Percentiles rank a stretch among this genome's conserved stretches.
These are phyloP conservation scores for Lentinula sp. DNA, from an alignment of 768 basidiomycete species.

Conservation along the genomic window DNA sequence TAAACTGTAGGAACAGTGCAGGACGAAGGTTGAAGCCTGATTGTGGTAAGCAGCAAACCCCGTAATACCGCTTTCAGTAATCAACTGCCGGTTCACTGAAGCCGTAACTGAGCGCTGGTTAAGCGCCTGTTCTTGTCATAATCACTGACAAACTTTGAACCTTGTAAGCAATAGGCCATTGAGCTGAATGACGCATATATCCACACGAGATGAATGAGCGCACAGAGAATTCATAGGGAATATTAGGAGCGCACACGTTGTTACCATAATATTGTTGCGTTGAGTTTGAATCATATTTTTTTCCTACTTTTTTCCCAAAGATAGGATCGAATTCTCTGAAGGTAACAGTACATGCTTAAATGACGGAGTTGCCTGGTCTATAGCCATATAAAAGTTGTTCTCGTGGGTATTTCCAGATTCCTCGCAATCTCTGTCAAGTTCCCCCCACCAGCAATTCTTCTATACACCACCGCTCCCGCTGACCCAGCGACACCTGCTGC, in stretches of 20 bases:
- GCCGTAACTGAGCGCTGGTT: neutral
- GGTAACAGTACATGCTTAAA: too few relatives aligned
- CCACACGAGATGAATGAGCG: too few relatives aligned
- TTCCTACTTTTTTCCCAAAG: too few relatives aligned
- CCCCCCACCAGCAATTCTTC: constrained; percentile 43
- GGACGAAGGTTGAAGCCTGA: neutral
- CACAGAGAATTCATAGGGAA: too few relatives aligned
- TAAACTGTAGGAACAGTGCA: neutral
- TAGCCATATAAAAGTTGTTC: constrained; percentile 49
- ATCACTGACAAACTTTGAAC: too few relatives aligned
- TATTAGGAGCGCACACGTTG: too few relatives aligned
- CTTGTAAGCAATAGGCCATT: too few relatives aligned
- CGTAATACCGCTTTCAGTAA: neutral
- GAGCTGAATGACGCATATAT: too few relatives aligned
- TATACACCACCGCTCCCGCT: constrained; percentile 48
- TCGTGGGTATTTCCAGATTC: constrained; percentile 43
- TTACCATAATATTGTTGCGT: too few relatives aligned
- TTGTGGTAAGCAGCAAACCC: neutral
- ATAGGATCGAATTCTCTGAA: too few relatives aligned
- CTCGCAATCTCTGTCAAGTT: constrained; percentile 44
- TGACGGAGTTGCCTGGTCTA: neutral
- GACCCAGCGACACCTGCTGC: constrained; percentile 46
- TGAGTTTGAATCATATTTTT: too few relatives aligned
- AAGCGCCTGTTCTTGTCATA: neutral
- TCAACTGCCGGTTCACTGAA: neutral